Evolutionary conservation across 441 rosid species (phyloP), one percentile per base, ranked within the genome.

Genomic region (Populus hybrid): DNA sequence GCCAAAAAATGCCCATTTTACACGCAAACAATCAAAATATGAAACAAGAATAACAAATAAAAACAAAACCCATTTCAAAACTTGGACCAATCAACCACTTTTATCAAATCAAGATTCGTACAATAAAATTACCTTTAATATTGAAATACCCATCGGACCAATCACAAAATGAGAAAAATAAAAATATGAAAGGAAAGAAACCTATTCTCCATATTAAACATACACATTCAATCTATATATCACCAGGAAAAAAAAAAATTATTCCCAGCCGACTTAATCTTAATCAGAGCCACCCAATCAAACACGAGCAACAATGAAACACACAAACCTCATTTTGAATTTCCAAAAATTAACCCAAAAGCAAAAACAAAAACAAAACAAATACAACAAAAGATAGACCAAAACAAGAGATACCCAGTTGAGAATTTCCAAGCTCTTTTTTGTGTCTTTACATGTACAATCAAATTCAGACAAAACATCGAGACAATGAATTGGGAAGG

Each of bases 351-450:
- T 40, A 81, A 74, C 42, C 65, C 70, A 54, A 34, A 70, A 76
- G 67, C 70, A 75, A 73, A 73, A 36, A 26, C 24, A 79, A 32
- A 68, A 74, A 34, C 63, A 73, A 46, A 64, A 79, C 16, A 24
- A 73, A 74, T 28, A n/a, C 69, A 54, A 74, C 69, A 68, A 20
- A 73, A 32, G 63, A 74, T 67, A 40, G 40, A 32, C 21, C 57
- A 75, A 70, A 71, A 21, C 50, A 40, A 35, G 65, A 28, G 50
- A 73, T 70, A 83, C 83, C 85, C 81, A 80, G 74, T 71, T 76
- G 74, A 76, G 78, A 81, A 57, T 80, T 78, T 76, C 77, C 73
- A 63, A 70, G 83, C 50, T 36, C 14, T 16, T 72, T 9, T 8
- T 38, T 61, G 61, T 70, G 68, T 61, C 80, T 65, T 21, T 35